Evolutionary conservation across 495 filamentous ascomycete species (phyloP).

Genomic region (Usnea hakonensis): DNA sequence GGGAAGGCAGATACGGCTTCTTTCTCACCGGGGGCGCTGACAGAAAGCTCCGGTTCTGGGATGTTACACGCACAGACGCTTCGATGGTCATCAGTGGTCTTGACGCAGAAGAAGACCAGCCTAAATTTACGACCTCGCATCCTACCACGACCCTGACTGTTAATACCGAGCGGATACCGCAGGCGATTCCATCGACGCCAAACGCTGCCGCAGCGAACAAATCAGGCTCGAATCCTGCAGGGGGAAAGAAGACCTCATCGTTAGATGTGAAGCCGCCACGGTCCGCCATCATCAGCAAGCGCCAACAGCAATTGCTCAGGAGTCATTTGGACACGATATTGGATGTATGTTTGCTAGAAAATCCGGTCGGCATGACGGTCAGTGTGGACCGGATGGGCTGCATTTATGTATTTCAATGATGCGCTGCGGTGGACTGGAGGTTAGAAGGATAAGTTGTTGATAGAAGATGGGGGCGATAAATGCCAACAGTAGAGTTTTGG

Average conservation of each 20-base stretch:
- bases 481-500: not conserved
- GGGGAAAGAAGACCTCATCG: slow-evolving; percentile 20
- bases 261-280: slow-evolving; percentile 50
- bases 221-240: slow-evolving; percentile 23
- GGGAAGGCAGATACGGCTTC: slow-evolving; percentile 48
- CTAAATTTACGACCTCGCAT: slow-evolving; percentile 64
- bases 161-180: slow-evolving; percentile 60
- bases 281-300: slow-evolving; percentile 77
- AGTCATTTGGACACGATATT: slow-evolving; percentile 82
- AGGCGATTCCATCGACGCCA: slow-evolving; percentile 33
- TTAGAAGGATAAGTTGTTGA: not conserved
- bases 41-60: slow-evolving; percentile 90
- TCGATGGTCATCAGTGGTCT: slow-evolving; percentile 74
- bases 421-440: not conserved
- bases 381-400: slow-evolving; percentile 87
- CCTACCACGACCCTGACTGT: slow-evolving; percentile 60
- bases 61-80: slow-evolving; percentile 61
- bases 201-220: slow-evolving; percentile 33
- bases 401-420: slow-evolving; percentile 78
- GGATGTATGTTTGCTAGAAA: slow-evolving; percentile 81
- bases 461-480: not conserved
- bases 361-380: slow-evolving; percentile 86
- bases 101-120: slow-evolving; percentile 59
- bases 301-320: slow-evolving; percentile 79
- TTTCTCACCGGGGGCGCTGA: slow-evolving; percentile 83